These are phyloP conservation scores for Candida tetrigidarum DNA, from an alignment of 1,139 yeast species.

Conservation along the genomic window DNA sequence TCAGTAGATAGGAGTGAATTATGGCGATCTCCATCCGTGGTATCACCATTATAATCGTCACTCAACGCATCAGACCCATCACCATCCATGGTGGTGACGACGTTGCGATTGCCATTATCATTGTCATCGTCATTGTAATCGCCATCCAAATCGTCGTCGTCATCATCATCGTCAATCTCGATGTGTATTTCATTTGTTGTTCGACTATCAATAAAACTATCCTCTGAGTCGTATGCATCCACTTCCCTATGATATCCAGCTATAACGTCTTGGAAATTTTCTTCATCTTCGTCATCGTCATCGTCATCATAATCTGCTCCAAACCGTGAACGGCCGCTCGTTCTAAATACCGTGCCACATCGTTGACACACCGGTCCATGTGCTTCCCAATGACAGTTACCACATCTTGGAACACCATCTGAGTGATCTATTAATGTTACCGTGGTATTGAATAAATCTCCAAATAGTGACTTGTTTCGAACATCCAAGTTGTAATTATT, in stretches of 20 bases:
- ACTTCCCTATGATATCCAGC: slow-evolving; percentile 17
- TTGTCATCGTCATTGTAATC: slow-evolving; percentile 16
- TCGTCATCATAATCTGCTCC: slow-evolving; percentile 27
- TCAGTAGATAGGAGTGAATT: slow-evolving; percentile 11
- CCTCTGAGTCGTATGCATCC: slow-evolving; percentile 31
- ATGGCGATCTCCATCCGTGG: background rate
- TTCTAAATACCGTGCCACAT: slow-evolving; percentile 51
- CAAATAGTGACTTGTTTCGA: slow-evolving; percentile 43
- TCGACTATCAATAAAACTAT: slow-evolving; percentile 33
- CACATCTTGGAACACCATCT: slow-evolving; percentile 82
- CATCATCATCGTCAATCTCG: slow-evolving; percentile 8
- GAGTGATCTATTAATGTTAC: slow-evolving; percentile 59
- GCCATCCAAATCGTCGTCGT: slow-evolving; percentile 11
- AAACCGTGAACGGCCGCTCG: slow-evolving; percentile 17
- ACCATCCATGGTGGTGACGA: too few relatives aligned
- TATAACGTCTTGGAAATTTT: slow-evolving; percentile 20
- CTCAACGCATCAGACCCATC: slow-evolving; percentile 13
- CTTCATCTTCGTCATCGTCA: slow-evolving; percentile 26
- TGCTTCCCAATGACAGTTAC: slow-evolving; percentile 85
- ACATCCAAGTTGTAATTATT: slow-evolving; percentile 44
- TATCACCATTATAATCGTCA: slow-evolving; percentile 9
- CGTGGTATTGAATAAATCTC: slow-evolving; percentile 48
- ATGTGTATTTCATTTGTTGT: slow-evolving; percentile 17
- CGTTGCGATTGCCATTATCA: too few relatives aligned
- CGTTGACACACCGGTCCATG: slow-evolving; percentile 58